Conservation (phyloP, 1,284 basidiomycete species). For the Ustilago loliicola region DNA sequence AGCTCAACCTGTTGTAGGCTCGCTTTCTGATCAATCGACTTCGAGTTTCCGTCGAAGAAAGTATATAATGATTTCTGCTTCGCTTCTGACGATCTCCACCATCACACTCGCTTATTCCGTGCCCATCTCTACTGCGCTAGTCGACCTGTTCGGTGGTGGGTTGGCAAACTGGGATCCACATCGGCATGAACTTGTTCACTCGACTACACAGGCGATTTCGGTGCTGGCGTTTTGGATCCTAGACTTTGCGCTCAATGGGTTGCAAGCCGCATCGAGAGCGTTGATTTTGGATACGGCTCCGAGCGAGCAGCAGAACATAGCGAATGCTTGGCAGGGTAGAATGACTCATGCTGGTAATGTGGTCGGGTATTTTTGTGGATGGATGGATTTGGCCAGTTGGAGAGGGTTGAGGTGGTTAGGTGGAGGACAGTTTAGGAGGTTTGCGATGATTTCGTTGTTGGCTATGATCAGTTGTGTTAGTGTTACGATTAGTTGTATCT, state of each 20-base stretch:
- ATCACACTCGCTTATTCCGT: conserved; percentile 89
- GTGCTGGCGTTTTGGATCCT: conserved; percentile 92
- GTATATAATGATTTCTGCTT: conserved; percentile 87
- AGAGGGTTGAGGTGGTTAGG: conserved; percentile 84
- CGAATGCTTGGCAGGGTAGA: conserved; percentile 97
- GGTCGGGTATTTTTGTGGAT: conserved; percentile 75
- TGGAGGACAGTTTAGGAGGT: conserved; percentile 93
- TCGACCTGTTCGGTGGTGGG: conserved; percentile 82
- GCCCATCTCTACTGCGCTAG: conserved; percentile 80
- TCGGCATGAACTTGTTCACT: conserved; percentile 67
- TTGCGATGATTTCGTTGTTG: conserved; percentile 86
- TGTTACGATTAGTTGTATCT: conserved; percentile 85
- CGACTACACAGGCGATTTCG: conserved; percentile 75
- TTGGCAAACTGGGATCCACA: conserved; percentile 91
- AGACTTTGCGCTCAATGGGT: conserved; percentile 90
- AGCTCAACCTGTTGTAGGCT: conserved; percentile 93
- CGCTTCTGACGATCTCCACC: conserved; percentile 79
- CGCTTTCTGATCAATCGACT: conserved; percentile 90
- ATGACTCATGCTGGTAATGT: conserved; percentile 67
- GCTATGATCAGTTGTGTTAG: conserved; percentile 85
- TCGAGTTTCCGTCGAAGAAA: conserved; percentile 85
- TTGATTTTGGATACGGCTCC: conserved; percentile 90
- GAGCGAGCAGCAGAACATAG: conserved; percentile 85
- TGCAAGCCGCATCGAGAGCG: conserved; percentile 92
- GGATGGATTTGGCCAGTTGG: conserved; percentile 82